Base-by-base conservation (phyloP, 2,329 filamentous ascomycete genomes). In the Teratosphaeria viscida region DNA sequence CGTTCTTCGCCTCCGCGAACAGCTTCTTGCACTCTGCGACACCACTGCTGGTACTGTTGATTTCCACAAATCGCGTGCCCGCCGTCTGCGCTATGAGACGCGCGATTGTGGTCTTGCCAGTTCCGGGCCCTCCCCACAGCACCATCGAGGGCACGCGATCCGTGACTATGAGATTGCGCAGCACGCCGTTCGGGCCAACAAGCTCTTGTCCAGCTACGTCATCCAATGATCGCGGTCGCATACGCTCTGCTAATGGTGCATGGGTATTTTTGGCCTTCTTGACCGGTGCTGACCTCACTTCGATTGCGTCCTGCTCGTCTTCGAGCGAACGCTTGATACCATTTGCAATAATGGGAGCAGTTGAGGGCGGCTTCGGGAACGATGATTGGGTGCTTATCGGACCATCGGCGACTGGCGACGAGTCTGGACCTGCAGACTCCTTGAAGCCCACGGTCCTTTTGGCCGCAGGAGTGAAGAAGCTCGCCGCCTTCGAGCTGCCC, bases 101-200 rank as follows among this genome's bases (percentile, higher is more conserved):
- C 23, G 94, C 94, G 66, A 99, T 96, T 0, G 94, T 94, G 2
- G 89, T 94, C 78, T 94, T 94, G 63, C 89, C 89, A 0, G 88
- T 92, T 26, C 89, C 89, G 0, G 88, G 85, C 0, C 82, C 83
- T 35, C 89, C 89, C 89, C 94, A 99, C 14, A 99, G 79, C 49
- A 99, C 91, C 90, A 99, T 96, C 14, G 90, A 95, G 0, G 94
- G 92, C 35, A 97, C 85, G 5, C 88, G 83, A 68, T 94, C 87
- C 61, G 87, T 82, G 69, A 96, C 89, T 65, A 99, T 95, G 61
- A 97, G 81, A 34, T 87, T 86, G 3, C 92, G 85, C 52, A 99
- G 79, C 5, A 97, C 84, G n/a, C 94, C 94, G 35, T 85, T 78
- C 0, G 85, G 83, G 0, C 91, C 92, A 1, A 99, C 92, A 0